Conservation (phyloP, 2,329 filamentous ascomycete genomes). For the Aureobasidium sp. region DNA sequence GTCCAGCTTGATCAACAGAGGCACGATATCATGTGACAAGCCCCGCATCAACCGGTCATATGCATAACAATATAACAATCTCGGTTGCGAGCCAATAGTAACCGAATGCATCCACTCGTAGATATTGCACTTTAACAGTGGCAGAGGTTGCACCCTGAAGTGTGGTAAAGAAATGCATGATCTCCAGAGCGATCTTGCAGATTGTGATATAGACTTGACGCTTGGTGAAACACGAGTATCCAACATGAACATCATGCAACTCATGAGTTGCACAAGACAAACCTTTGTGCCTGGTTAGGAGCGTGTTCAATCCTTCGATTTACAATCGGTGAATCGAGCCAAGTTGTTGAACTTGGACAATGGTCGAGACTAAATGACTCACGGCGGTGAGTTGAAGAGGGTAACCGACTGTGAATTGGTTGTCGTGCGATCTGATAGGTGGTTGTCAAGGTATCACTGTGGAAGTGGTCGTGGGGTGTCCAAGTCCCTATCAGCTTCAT, state of each 20-base stretch:
- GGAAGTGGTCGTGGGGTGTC: neutral
- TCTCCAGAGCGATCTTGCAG: neutral
- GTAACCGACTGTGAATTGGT: neutral
- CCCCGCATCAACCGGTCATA: conserved; percentile 13
- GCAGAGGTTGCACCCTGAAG: neutral
- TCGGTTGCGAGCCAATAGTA: neutral
- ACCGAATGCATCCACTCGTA: neutral
- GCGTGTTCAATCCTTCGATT: neutral
- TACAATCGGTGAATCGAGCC: neutral
- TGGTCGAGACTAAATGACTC: neutral
- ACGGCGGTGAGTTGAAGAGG: neutral
- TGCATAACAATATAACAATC: conserved; percentile 7
- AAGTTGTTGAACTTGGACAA: neutral
- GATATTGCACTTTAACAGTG: neutral
- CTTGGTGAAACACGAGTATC: neutral
- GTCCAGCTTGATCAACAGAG: neutral
- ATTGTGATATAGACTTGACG: neutral
- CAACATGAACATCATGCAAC: neutral
- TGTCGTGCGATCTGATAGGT: neutral
- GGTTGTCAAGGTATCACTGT: neutral
- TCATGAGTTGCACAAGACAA: neutral
- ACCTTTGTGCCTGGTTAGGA: neutral
- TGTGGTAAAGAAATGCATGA: neutral
- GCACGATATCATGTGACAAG: conserved; percentile 9
- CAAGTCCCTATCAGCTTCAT: neutral